Base-by-base conservation (phyloP, 805 yeast species). In the Candida manassasensis region DNA sequence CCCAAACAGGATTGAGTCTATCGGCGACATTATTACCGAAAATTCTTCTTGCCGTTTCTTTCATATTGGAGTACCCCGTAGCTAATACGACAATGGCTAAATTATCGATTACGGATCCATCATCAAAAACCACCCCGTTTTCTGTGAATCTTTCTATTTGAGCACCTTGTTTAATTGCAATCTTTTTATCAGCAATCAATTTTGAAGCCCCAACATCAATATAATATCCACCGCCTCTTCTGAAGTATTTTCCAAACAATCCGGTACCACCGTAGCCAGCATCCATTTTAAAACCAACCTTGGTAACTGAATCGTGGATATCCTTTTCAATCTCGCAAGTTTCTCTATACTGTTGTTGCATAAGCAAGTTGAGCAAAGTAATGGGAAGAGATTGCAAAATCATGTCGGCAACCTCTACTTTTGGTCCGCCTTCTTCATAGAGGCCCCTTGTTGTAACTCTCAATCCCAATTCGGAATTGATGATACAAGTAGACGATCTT, bases 151-250 rank as follows among this genome's bases (percentile, higher is more conserved):
- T 43, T 28, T 55, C 55, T 24, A 69, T 57, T 13, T 47, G 45
- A 30, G 44, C 52, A 6, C 68, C 65, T 31, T 57, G 54, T 48
- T 63, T 57, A 32, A 69, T 48, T 19, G 52, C 48, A 38, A 69
- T 59, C 39, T 62, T 61, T 11, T 65, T 69, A 9, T 63, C 61
- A 27, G 54, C 50, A 37, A 69, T 63, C 38, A 61, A 46, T 27
- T 53, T 55, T 21, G 71, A 63, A 39, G 65, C 58, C 6, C 75
- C 75, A 29, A 66, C 71, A 41, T 69, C 72, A 37, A 63, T 64
- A 44, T 69, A 69, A 45, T 67, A 69, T 28, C 75, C 75, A 1
- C 73, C 71, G 21, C 69, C 70, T 44, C 66, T 55, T 34, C 70
- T 51, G 42, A 50, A 53, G 41, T 65, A 60, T 35, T 61, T 49